These are phyloP conservation scores for Physocladia obscura DNA, from an alignment of 192 early-diverging fungal species.

Conservation along the genomic window DNA sequence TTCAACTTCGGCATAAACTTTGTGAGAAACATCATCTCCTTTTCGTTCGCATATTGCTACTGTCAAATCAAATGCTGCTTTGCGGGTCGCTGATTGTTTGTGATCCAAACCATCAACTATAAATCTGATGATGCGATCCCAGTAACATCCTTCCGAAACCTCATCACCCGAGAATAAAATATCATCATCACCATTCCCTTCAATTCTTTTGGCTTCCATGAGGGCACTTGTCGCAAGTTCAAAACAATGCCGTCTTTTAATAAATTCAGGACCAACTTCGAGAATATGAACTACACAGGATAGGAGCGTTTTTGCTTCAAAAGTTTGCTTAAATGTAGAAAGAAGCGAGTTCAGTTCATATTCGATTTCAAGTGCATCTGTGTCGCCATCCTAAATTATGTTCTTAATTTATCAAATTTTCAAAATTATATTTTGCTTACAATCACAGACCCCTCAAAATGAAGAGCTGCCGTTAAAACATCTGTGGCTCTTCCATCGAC, in stretches of 20 bases:
- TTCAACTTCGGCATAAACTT: conserved; percentile 3
- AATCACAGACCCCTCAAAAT: not conserved
- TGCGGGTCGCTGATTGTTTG: not conserved
- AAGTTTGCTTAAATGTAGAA: not conserved
- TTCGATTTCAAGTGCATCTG: not conserved
- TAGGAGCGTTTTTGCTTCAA: not conserved
- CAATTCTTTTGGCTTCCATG: not conserved
- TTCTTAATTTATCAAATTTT: no score
- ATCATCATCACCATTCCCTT: not conserved
- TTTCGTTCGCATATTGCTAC: conserved; percentile 7
- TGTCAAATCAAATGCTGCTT: conserved; percentile 19
- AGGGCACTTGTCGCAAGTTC: conserved; percentile 2
- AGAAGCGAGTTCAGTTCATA: not conserved
- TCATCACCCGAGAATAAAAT: not conserved
- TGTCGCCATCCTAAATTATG: no score
- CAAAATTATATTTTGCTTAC: not conserved
- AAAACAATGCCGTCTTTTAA: not conserved
- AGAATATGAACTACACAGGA: not conserved
- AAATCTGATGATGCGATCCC: not conserved
- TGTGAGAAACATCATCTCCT: not conserved
- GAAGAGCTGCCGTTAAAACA: not conserved
- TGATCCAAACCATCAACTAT: conserved; percentile 16
- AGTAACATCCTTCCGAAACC: not conserved
- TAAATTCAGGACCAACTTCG: not conserved
- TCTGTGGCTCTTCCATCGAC: not conserved